Evolutionary conservation across 495 filamentous ascomycete genomes (phyloP), one percentile per base, ranked within the genome.

Genomic region (Amorphotheca resinae): DNA sequence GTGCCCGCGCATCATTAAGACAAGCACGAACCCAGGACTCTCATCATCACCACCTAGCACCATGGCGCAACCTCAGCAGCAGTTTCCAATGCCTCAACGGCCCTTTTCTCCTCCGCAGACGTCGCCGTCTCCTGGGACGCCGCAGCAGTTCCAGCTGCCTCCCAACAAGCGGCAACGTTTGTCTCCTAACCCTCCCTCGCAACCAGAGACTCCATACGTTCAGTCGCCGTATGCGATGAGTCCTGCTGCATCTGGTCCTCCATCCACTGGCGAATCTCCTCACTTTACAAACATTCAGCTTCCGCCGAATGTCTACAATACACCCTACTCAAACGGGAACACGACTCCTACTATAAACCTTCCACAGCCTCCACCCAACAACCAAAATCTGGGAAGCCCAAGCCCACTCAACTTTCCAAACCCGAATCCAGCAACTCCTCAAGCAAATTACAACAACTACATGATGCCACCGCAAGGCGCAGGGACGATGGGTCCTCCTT

Each of bases 401-500:
- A 55, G 61, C 40, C 67, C 65, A 42, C 25, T 45, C 7, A 48
- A 21, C 42, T 43, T 42, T 22, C 44, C 37, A 25, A 35, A 42
- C 51, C 22, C 43, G 49, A 33, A 50, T 62, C 48, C 54, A 56
- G 37, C 44, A 55, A 41, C 53, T 57, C 35, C 55, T 52, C 20
- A 54, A 18, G 20, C 41, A 41, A 52, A 36, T 49, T 57, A 34
- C 45, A 61, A 42, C 52, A 63, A 37, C 56, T 50, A 48, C 34
- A 26, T 21, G 11, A 50, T 51, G 39, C 12, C 65, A 14, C 56
- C 64, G 18, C 45, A 57, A 28, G 64, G 65, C 26, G 53, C 64
- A 8, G 74, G 74, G 34, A 66, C 71, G 14, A 93, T 93, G 87
- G 82, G 82, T 0, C 87, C 87, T 14, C 87, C 87, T 1, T 77